Base-by-base conservation (phyloP, 2,329 filamentous ascomycete species). In the Orbilia blumenaviensis region DNA sequence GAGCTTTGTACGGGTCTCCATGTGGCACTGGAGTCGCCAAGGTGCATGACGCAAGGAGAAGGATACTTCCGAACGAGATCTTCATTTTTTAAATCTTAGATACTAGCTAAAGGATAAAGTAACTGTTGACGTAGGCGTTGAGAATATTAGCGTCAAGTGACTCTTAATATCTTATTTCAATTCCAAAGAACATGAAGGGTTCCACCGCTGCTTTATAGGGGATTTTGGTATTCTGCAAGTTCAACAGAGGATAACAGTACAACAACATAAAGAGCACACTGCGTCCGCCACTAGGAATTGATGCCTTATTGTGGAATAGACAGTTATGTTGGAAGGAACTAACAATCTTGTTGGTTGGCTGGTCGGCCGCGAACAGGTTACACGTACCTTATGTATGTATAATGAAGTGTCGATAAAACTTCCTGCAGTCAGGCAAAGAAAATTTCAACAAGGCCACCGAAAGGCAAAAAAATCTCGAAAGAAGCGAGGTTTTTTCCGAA, bases 11-110 rank as follows among this genome's bases (percentile, higher is more conserved):
- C 3, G 34, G 38, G n/a, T 34, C n/a, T 23, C 7, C 12, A 38
- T 38, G 25, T 42, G 42, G 25, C 9, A 61, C 36, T 2, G 56
- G 56, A 10, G 36, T 61, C 0, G 56, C 56, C 4, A 61, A 9
- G 9, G 36, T 32, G 16, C 29, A 23, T 5, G 52, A 63, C 12
- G 66, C 42, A 23, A 69, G 32, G 42, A 69, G 54, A 5, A 69
- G 32, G 44, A 44, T n/a, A 32, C 66, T 50, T 36, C 23, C 42
- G 29, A 50, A 8, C 25, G 63, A 34, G 38, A 67, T 36, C 38
- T 58, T 67, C 63, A 67, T 67, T 58, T 67, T 46, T 18, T 32
- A 4, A n/a, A n/a, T n/a, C n/a, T n/a, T n/a, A n/a, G n/a, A n/a
- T n/a, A n/a, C n/a, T n/a, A n/a, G n/a, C n/a, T 10, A 34, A 10